Evolutionary conservation across 257 asterid species (phyloP).

Genomic region (Plectranthus barbatus): DNA sequence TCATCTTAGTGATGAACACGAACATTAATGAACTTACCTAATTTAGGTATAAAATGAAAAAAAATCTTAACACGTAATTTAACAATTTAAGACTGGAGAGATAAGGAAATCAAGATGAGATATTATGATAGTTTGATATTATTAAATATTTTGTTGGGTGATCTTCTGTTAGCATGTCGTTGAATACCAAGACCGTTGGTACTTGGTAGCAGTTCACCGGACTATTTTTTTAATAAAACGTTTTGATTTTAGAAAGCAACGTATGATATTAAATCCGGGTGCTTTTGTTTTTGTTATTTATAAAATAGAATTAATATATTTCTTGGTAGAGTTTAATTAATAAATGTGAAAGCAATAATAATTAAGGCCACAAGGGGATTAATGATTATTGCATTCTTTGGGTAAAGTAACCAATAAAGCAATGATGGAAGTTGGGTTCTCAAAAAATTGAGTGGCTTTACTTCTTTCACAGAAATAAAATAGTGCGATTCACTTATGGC

Average conservation of each 20-base stretch:
- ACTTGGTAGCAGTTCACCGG: constrained; percentile 23
- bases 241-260: not conserved
- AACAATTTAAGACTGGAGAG: not conserved
- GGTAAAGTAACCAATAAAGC: constrained; percentile 10
- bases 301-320: not conserved
- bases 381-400: constrained; percentile 21
- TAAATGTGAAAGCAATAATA: constrained; percentile 26
- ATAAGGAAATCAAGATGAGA: not conserved
- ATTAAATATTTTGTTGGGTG: not conserved
- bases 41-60: not conserved
- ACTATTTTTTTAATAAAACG: constrained; percentile 1
- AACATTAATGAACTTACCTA: not conserved
- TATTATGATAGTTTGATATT: not conserved
- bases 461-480: not conserved
- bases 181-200: constrained; percentile 18
- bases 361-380: constrained; percentile 25
- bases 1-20: not conserved
- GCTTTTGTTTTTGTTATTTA: not conserved
- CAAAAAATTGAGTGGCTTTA: constrained; percentile 1
- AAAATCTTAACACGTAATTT: not conserved
- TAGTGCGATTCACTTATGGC: not conserved
- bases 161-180: constrained; percentile 9
- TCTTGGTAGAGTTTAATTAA: constrained; percentile 3
- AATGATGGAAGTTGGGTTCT: constrained; percentile 23
- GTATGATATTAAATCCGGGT: not conserved